phyloP scores from a whole-genome alignment of 345 rosid species.

The Eucalyptus erythrocorys region DNA sequence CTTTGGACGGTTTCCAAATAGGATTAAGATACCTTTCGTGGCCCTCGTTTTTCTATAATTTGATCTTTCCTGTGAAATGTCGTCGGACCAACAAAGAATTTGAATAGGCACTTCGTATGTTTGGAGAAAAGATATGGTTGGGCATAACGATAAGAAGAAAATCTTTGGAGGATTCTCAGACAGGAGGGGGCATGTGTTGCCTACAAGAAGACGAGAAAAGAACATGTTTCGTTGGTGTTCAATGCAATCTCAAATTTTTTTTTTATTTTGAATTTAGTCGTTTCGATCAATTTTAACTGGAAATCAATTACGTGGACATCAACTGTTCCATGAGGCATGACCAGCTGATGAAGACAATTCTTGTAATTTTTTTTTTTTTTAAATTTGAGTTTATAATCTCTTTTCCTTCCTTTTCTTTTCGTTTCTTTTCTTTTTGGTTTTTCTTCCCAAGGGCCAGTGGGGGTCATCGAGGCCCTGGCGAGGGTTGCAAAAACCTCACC shows the following conservation, averaged over 20 bases:
- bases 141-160: background rate
- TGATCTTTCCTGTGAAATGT: background rate
- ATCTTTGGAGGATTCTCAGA: background rate
- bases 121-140: background rate
- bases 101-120: background rate
- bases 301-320: background rate
- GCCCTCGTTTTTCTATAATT: background rate
- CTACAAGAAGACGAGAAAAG: background rate
- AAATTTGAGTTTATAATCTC: background rate
- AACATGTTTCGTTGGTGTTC: background rate
- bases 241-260: background rate
- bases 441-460: rapidly evolving
- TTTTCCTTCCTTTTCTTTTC: background rate
- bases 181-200: background rate
- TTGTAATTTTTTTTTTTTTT: too few species aligned
- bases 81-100: background rate
- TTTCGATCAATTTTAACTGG: too few species aligned
- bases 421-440: rapidly evolving
- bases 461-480: rapidly evolving
- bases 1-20: background rate
- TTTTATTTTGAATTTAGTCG: background rate
- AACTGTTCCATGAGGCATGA: background rate
- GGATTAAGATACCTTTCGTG: background rate
- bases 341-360: rapidly evolving
- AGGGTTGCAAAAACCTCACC: background rate